Base-by-base conservation (phyloP, 2,329 filamentous ascomycete genomes). In the Microdochium bolleyi region DNA sequence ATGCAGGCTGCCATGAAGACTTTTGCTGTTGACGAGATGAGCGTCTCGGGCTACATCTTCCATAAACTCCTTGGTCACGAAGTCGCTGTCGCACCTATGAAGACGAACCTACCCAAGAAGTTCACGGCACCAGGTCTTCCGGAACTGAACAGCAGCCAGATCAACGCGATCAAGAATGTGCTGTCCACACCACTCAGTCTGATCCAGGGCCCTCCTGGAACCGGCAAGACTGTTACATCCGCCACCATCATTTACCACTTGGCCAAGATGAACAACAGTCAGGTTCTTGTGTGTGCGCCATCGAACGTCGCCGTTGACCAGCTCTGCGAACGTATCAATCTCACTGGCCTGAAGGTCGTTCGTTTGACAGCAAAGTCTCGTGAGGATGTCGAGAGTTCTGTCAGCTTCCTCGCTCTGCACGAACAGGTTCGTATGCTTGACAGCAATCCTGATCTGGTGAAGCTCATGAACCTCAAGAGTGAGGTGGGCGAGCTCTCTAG, bases 1-100 rank as follows among this genome's bases (percentile, higher is more conserved):
- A 99, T 99, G 94, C 94, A 99, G 70, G 84, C 92, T 59, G 95
- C 94, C 52, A 97, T 99, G 92, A 97, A 96, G 78, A 97, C 90
- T 0, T 99, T 99, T 67, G 94, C 94, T 5, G 85, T 97, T 48
- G 92, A 99, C 61, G 94, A 99, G 70, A 89, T 95, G 87, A 96
- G 92, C 64, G 92, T 99, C 46, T 97, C 94, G 22, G 94, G 94
- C 37, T 99, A 96, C 72, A 96, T 99, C 58, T 99, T 97, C 75
- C 94, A 99, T 69, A 94, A 94, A 59, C 80, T 99, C 22, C 83
- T 99, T 30, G 94, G 94, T 52, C 91, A 97, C 64, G 92, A 97
- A 67, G 94, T 97, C 54, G 90, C 91, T 25, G 85, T 92, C 38
- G 92, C 91, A 51, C 91, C 92, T 5, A 94, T 96, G 86, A 97